Conservation (phyloP, 2,329 filamentous ascomycete species). For the Ophiostoma australiae region DNA sequence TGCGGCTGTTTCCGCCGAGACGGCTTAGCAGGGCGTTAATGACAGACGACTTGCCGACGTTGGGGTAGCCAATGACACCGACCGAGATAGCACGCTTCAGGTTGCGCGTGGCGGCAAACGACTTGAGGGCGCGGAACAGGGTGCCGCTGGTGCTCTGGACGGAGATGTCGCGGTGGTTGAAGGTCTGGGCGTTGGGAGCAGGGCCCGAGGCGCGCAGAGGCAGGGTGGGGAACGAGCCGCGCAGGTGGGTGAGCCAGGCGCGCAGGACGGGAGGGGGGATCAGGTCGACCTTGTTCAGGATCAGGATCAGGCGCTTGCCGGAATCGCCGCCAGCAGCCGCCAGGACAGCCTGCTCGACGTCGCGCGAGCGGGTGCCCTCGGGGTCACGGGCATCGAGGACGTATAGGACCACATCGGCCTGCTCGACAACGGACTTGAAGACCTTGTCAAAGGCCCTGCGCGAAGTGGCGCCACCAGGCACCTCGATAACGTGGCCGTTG, state of each 20-base stretch:
- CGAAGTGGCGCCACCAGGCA: slow-evolving; percentile 57
- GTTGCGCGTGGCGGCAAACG: slow-evolving; percentile 75
- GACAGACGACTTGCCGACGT: slow-evolving; percentile 93
- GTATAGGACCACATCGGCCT: slow-evolving; percentile 86
- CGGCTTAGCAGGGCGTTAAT: slow-evolving; percentile 86
- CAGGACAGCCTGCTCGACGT: slow-evolving; percentile 87
- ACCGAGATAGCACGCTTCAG: slow-evolving; percentile 87
- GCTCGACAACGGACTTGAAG: slow-evolving; percentile 87
- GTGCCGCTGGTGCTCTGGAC: slow-evolving; percentile 79
- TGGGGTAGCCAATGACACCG: slow-evolving; percentile 91
- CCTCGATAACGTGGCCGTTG: slow-evolving; percentile 45
- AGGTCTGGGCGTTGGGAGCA: slow-evolving; percentile 80
- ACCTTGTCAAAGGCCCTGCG: slow-evolving; percentile 90
- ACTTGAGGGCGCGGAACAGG: slow-evolving; percentile 84
- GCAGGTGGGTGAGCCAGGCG: slow-evolving; percentile 77
- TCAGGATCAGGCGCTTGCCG: slow-evolving; percentile 78
- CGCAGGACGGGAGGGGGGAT: slow-evolving; percentile 77
- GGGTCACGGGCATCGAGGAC: slow-evolving; percentile 90
- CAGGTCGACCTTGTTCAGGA: slow-evolving; percentile 94
- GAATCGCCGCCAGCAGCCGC: slow-evolving; percentile 56
- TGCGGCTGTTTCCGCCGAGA: slow-evolving; percentile 60
- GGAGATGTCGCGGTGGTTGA: slow-evolving; percentile 86
- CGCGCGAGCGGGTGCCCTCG: slow-evolving; percentile 81
- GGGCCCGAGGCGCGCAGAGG: slow-evolving; percentile 79
- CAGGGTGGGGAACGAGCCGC: slow-evolving; percentile 84